A percentile compares a stretch with the other conserved stretches of the same genome.
Evolutionary conservation across 108 stramenopile genomes (phyloP).

Genomic region (Skeletonema marinoi): DNA sequence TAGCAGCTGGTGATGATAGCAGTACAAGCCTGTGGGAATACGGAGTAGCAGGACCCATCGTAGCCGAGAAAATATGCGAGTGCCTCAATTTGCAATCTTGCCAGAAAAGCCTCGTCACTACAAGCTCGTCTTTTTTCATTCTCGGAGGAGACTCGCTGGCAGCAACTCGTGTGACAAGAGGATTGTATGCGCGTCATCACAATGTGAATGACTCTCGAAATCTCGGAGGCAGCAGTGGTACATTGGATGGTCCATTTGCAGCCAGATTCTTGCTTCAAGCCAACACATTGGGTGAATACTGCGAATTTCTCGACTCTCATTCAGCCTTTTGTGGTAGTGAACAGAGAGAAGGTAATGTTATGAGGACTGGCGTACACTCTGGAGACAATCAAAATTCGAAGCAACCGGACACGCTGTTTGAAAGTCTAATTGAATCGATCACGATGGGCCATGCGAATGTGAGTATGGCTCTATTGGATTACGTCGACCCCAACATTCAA

Average conservation of each 20-base stretch:
- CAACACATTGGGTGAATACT: conserved; percentile 67
- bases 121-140: conserved; percentile 65
- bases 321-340: conserved; percentile 5
- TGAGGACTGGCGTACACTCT: neutral
- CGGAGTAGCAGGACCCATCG: conserved; percentile 52
- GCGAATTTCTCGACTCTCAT: conserved; percentile 64
- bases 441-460: conserved; percentile 54
- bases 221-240: conserved; percentile 74
- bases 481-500: conserved; percentile 66
- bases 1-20: neutral
- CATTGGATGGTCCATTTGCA: conserved; percentile 62
- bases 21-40: conserved; percentile 41
- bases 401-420: conserved; percentile 45
- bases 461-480: conserved; percentile 55
- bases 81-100: conserved; percentile 73
- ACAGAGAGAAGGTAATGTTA: neutral
- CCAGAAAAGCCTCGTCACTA: conserved; percentile 64
- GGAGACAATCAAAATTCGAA: neutral
- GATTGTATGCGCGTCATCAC: conserved; percentile 76
- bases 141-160: conserved; percentile 86
- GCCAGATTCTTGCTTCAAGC: conserved; percentile 60
- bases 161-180: conserved; percentile 71
- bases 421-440: conserved; percentile 64
- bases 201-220: conserved; percentile 61
- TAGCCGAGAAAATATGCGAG: conserved; percentile 62